These are phyloP conservation scores for Inga leiocalycina DNA, from an alignment of 306 rosid species.

Conservation along the genomic window DNA sequence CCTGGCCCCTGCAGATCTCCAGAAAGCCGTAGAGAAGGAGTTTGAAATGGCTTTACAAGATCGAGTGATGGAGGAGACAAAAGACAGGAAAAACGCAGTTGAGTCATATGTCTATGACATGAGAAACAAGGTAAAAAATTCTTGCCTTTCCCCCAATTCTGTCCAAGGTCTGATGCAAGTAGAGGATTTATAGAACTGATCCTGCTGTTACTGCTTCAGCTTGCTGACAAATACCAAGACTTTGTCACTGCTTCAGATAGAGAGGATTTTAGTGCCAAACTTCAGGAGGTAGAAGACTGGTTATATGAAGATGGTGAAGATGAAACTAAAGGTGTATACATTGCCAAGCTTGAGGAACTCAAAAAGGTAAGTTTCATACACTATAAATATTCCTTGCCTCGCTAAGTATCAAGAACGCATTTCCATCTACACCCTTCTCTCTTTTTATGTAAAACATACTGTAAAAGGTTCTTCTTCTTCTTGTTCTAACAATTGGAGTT, in stretches of 20 bases:
- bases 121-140: slow-evolving; percentile 77
- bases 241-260: slow-evolving; percentile 76
- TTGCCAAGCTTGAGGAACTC: slow-evolving; percentile 91
- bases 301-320: slow-evolving; percentile 94
- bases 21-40: slow-evolving; percentile 87
- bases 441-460: not conserved
- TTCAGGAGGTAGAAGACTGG: slow-evolving; percentile 94
- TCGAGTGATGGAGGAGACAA: slow-evolving; percentile 96
- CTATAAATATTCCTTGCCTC: not conserved
- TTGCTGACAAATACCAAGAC: slow-evolving; percentile 73
- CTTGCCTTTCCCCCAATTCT: not conserved
- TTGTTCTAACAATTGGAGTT: not conserved
- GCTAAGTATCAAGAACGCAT: not conserved
- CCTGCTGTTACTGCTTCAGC: slow-evolving; percentile 48
- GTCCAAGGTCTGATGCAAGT: slow-evolving; percentile 4
- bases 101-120: slow-evolving; percentile 95
- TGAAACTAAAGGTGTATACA: slow-evolving; percentile 91
- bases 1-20: slow-evolving; percentile 59
- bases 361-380: slow-evolving; percentile 54
- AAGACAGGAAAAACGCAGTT: slow-evolving; percentile 93
- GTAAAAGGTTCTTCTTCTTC: slow-evolving; percentile 5
- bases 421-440: not conserved
- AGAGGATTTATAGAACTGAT: slow-evolving; percentile 16
- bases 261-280: slow-evolving; percentile 64
- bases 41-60: slow-evolving; percentile 99